Base-by-base conservation (phyloP, 805 yeast genomes). In the Candida methanosorbosa region DNA sequence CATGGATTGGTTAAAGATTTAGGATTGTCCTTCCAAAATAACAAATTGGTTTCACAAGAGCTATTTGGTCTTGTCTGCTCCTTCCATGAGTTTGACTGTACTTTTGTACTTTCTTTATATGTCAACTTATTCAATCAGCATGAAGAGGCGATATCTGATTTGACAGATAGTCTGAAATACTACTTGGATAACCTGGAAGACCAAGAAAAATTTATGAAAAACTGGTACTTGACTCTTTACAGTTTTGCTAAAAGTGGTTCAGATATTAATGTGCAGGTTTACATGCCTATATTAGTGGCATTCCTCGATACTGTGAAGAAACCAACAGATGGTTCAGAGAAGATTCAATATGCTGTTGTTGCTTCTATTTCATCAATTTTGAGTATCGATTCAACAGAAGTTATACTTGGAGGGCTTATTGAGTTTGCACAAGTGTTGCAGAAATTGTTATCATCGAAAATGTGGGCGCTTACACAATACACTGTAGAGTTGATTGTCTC, bases 401-500 rank as follows among this genome's bases (percentile, higher is more conserved):
- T 13, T 12, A 9, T 30, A 14, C 13, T 9, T 42, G 43, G 29
- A 8, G n/a, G 9, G 19, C 33, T 9, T 22, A 29, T 12, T 27
- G 34, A 26, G 1, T 27, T 61, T 9, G 38, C 66, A 18, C 35
- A 38, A 4, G 40, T 61, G 6, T 26, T 81, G 18, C 72, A 65
- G 39, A 34, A 45, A 0, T 38, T 72, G 8, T 52, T 81, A 14
- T 55, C 70, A 9, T 71, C 72, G 6, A 66, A 70, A 35, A 44
- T 70, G 0, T 75, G 83, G 80, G 43, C 71, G 1, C 64, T 84
- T 32, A 61, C 73, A 4, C 95, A 85, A 51, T 81, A 79, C 48
- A 52, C 74, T 0, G 57, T 78, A 15, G 95, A 85, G 52, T 46
- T 68, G 23, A 50, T 73, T n/a, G n/a, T n/a, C n/a, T n/a, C n/a